A percentile compares a stretch with the other conserved stretches of the same genome.
Conservation (phyloP, 2,329 filamentous ascomycete species). For the Ambrosiella cleistominuta region DNA sequence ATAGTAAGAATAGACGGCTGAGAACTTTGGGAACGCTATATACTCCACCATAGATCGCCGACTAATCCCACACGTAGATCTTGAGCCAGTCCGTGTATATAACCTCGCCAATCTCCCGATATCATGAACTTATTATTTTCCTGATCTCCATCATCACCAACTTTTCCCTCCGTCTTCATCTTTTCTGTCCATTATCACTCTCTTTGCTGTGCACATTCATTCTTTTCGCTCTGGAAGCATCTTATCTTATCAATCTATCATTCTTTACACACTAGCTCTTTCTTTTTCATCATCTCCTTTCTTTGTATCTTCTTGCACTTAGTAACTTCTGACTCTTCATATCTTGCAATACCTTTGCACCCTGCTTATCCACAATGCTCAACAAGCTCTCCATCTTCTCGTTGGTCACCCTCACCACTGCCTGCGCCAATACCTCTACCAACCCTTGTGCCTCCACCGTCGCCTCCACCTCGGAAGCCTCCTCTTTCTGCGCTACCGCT, state of each 20-base stretch:
- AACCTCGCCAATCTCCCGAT: background rate
- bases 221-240: constrained; percentile 11
- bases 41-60: background rate
- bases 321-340: background rate
- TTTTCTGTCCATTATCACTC: background rate
- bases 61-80: background rate
- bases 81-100: background rate
- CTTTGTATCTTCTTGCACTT: background rate
- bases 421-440: constrained; percentile 9
- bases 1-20: background rate
- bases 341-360: background rate
- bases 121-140: background rate
- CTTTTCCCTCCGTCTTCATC: background rate
- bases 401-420: constrained; percentile 6
- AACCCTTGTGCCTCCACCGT: constrained; percentile 16
- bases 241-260: constrained; percentile 5
- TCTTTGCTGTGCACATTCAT: constrained; percentile 6
- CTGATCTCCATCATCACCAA: constrained; percentile 3
- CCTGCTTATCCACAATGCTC: constrained; percentile 8
- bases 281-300: constrained; percentile 1
- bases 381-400: constrained; percentile 6
- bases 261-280: background rate
- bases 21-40: too few relatives aligned
- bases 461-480: constrained; percentile 13
- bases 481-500: constrained; percentile 15